Base-by-base conservation (phyloP, 352 stramenopile genomes). In the Globisporangium cylindrosporum region DNA sequence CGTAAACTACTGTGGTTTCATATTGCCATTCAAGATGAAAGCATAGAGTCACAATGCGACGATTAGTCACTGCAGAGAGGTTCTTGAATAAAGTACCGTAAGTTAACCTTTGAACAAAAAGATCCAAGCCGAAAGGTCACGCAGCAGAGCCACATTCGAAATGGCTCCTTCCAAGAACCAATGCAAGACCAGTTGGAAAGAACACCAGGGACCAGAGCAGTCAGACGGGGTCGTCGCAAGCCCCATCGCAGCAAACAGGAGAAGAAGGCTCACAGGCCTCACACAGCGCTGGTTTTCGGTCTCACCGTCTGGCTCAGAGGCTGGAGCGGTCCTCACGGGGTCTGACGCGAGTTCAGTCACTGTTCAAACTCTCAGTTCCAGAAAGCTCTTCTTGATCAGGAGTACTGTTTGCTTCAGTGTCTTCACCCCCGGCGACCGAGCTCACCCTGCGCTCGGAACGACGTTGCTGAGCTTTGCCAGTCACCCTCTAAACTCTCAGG, bases 71-170 rank as follows among this genome's bases (percentile, higher is more conserved):
- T 64, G 14, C 12, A 25, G 4, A 25, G 36, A 36, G 43, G 5
- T 0, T 20, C 0, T 10, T 22, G 15, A 1, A 20, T 34, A 64
- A 54, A 64, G 38, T 32, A 36, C 58, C 4, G 58, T 6, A 27
- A 60, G 4, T 60, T 18, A 27, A 24, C 18, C 0, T 22, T 36
- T 34, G 14, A 18, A 18, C 12, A 36, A 58, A 58, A 60, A 60
- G 29, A 60, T 60, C 55, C 20, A 32, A 25, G 8, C 15, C 24
- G 59, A 64, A 64, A 55, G 59, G 59, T 64, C 59, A 64, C 59
- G 6, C 10, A 57, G 29, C 29, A 32, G 29, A 12, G 18, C 14
- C 38, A 18, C 4, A 18, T 9, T 46, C 12, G 4, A 20, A 59
- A 25, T 59, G 53, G 53, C 54, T 59, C 6, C 54, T 59, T 59